Conservation (phyloP, 768 basidiomycete genomes). For the Podaxis carcinomalis region DNA sequence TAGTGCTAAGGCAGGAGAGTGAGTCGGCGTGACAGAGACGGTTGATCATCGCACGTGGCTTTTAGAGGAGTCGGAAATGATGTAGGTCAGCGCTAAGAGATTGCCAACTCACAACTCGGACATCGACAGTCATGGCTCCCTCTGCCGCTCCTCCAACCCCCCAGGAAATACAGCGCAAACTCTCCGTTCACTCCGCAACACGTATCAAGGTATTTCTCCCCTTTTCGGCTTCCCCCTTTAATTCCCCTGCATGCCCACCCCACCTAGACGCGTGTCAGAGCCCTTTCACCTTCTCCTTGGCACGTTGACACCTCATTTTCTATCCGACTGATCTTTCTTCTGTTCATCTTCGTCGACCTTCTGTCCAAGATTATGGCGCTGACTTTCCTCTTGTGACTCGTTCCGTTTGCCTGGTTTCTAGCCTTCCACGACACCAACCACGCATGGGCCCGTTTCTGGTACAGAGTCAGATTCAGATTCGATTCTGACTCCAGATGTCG, state of each 20-base stretch:
- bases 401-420: constrained; percentile 7
- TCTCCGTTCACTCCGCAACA: constrained; percentile 68
- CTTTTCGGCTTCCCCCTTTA: background rate
- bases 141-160: constrained; percentile 68
- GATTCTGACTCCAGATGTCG: constrained; percentile 49
- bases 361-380: no score
- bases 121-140: constrained; percentile 28
- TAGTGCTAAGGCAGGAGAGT: background rate
- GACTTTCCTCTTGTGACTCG: no score
- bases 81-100: background rate
- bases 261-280: background rate
- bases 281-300: background rate
- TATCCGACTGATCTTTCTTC: no score
- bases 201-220: constrained; percentile 39
- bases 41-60: background rate
- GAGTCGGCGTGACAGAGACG: background rate
- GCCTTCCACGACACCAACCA: background rate
- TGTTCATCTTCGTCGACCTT: no score
- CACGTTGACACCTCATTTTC: no score
- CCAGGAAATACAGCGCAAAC: constrained; percentile 83
- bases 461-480: constrained; percentile 90
- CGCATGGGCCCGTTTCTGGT: constrained; percentile 46
- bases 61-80: background rate
- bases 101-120: background rate
- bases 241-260: background rate